Evolutionary conservation across 2,329 filamentous ascomycete genomes (phyloP).

Genomic region (Calcarisporium arbuscula): DNA sequence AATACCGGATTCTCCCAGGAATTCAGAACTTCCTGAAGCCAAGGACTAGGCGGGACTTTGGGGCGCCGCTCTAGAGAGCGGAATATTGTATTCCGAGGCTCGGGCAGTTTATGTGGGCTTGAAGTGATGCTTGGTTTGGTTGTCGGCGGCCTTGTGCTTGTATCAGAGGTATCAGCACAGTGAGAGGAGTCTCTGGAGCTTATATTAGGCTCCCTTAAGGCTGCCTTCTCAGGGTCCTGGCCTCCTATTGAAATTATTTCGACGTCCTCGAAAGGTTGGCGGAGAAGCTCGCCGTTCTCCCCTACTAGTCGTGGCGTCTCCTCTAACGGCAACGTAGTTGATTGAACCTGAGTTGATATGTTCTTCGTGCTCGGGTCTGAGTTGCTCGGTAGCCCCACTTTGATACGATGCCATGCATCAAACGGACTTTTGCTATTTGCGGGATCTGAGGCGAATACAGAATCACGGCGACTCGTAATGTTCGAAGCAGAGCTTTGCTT

Average conservation of each 20-base stretch:
- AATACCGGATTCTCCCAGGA: slow-evolving; percentile 77
- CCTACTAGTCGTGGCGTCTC: slow-evolving; percentile 27
- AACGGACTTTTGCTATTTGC: slow-evolving; percentile 20
- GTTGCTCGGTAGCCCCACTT: slow-evolving; percentile 15
- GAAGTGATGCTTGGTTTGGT: too few species aligned
- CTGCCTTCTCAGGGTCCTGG: neutral
- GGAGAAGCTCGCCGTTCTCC: slow-evolving; percentile 33
- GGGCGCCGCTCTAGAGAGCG: slow-evolving; percentile 4
- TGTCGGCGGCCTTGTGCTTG: too few species aligned
- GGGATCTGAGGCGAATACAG: slow-evolving; percentile 9
- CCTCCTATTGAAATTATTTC: neutral
- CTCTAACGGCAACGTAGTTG: neutral
- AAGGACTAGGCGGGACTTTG: slow-evolving; percentile 28
- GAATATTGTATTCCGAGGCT: neutral
- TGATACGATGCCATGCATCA: slow-evolving; percentile 31
- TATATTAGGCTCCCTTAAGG: too few species aligned
- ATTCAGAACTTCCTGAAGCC: slow-evolving; percentile 55
- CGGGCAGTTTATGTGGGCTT: too few species aligned
- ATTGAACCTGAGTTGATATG: neutral
- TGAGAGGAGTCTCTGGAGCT: too few species aligned
- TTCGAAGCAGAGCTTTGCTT: too few species aligned
- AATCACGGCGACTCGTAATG: slow-evolving; percentile 9
- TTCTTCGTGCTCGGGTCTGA: neutral
- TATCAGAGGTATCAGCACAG: too few species aligned
- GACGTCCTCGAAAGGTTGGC: slow-evolving; percentile 38